Base-by-base conservation (phyloP, 768 basidiomycete genomes). In the Ramaria sp. region DNA sequence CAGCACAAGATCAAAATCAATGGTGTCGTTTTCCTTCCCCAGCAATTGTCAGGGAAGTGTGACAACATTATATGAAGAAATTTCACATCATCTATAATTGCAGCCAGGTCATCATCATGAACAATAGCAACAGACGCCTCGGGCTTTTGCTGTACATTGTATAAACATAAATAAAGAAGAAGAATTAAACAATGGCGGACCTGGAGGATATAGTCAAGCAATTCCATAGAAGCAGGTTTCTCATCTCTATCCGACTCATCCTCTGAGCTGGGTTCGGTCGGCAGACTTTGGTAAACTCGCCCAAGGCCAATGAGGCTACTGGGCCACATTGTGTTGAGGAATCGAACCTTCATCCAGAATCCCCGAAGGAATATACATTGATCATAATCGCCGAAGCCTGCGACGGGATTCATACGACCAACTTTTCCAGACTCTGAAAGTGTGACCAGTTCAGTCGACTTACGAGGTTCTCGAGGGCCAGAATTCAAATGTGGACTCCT, bases 281-380 rank as follows among this genome's bases (percentile, higher is more conserved):
- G n/a, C n/a, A n/a, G n/a, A n/a, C n/a, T n/a, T n/a, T n/a, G n/a
- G n/a, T n/a, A n/a, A n/a, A n/a, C n/a, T n/a, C n/a, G n/a, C n/a
- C n/a, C n/a, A n/a, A n/a, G n/a, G n/a, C n/a, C n/a, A n/a, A n/a
- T n/a, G n/a, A n/a, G n/a, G n/a, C n/a, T n/a, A n/a, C n/a, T n/a
- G n/a, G n/a, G n/a, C n/a, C n/a, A n/a, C n/a, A n/a, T n/a, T n/a
- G n/a, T 10, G 43, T 34, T n/a, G 25, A 50, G 8, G 28, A 16
- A 34, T 24, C 32, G 8, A 25, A 47, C 53, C 42, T 47, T 27
- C n/a, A 45, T 20, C n/a, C 28, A 28, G n/a, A 55, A 45, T 3
- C 53, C 53, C 6, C 53, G 41, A 13, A 55, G 12, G 30, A 55
- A 55, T 5, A 55, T 37, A 20, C 53, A 55, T 32, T 55, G 53